Base-by-base conservation (phyloP, 2,329 filamentous ascomycete species). In the Ophiognomonia clavigignenti-juglandacearum region DNA sequence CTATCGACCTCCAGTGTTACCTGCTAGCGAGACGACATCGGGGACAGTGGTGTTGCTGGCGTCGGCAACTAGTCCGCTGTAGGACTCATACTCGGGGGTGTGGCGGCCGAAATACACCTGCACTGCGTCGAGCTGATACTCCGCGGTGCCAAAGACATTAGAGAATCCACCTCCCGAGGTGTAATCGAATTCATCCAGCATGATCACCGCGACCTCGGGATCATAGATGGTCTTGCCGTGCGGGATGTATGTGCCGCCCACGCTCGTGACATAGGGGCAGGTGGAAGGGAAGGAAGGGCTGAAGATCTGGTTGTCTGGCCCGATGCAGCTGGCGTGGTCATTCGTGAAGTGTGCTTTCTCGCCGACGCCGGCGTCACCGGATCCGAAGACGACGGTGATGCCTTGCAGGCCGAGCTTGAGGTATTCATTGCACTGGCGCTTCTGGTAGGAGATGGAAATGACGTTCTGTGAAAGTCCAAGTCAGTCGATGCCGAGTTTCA, bases 391-490 rank as follows among this genome's bases (percentile, higher is more conserved):
- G 14, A 74, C 59, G 1, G 70, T 73, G n/a, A 71, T 61, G 38
- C 73, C 73, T 50, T 71, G 70, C 9, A 74, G 62, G 7, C 68
- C 72, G 1, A 79, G 68, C 58, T 79, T 78, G 56, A 78, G 63
- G 53, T 75, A 73, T 57, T 75, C 70, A 45, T 65, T 62, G 60
- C 73, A 75, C 57, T 73, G 71, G 14, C 70, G 66, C 53, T 73
- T 65, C 54, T 78, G 73, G 61, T 83, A 83, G 51, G 62, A 64
- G 9, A 69, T 61, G 0, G 78, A 77, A 18, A 81, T 65, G 16
- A 74, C 72, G 7, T 64, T 62, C 59, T 83, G n/a, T n/a, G n/a
- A n/a, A n/a, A n/a, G n/a, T n/a, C n/a, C n/a, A n/a, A n/a, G n/a
- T n/a, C n/a, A n/a, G n/a, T n/a, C n/a, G n/a, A n/a, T n/a, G n/a